A percentile compares a stretch with the other conserved stretches of the same genome.
phyloP scores from a whole-genome alignment of 75 land plant genomes.

The Isoetes taiwanensis region DNA sequence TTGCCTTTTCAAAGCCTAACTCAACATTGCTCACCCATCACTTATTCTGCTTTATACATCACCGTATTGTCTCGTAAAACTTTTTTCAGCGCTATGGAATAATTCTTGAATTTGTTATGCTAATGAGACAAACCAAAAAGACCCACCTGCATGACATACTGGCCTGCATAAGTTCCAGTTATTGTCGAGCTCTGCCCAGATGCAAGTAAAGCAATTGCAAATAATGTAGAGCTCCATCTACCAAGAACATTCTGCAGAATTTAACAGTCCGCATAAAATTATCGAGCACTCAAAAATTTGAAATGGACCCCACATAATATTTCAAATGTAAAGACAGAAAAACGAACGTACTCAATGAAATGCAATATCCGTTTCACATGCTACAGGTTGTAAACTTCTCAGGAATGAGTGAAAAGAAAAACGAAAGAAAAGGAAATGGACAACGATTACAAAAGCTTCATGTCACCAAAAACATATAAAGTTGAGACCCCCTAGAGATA shows the following conservation, averaged over 20 bases:
- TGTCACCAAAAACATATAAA: too few species aligned
- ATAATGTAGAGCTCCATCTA: constrained; percentile 38
- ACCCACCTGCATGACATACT: constrained; percentile 13
- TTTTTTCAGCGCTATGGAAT: background rate
- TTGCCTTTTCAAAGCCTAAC: background rate
- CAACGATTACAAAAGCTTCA: too few species aligned
- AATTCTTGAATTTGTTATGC: background rate
- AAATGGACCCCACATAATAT: too few species aligned
- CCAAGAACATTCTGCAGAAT: constrained; percentile 61
- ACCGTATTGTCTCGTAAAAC: background rate
- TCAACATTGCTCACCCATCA: background rate
- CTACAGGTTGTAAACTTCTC: too few species aligned
- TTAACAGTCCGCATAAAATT: too few species aligned
- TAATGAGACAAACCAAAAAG: background rate
- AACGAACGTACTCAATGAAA: too few species aligned
- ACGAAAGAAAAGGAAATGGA: too few species aligned
- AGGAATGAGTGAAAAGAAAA: too few species aligned
- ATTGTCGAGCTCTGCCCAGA: background rate
- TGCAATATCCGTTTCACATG: too few species aligned
- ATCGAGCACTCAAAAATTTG: too few species aligned
- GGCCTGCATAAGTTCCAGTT: background rate
- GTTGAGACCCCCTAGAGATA: too few species aligned
- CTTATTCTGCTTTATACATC: background rate
- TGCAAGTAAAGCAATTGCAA: constrained; percentile 46
- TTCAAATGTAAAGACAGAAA: too few species aligned